Conservation (phyloP, 2,329 filamentous ascomycete genomes). For the Septoria linicola region DNA sequence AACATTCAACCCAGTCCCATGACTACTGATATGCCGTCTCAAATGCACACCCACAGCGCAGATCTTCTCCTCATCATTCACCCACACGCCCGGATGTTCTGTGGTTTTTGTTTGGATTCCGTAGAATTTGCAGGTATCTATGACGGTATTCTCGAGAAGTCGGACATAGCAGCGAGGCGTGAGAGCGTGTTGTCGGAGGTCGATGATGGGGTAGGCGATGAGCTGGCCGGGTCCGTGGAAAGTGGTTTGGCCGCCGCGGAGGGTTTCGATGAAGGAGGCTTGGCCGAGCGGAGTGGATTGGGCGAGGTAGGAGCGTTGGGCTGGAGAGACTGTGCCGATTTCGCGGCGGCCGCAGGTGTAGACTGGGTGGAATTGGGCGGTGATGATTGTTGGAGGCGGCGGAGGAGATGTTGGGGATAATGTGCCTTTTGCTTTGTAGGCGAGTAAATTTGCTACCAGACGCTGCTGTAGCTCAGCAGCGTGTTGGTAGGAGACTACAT, state of each 20-base stretch:
- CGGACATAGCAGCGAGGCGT: conserved; percentile 75
- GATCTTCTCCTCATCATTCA: conserved; percentile 64
- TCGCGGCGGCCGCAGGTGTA: conserved; percentile 91
- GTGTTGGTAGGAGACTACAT: conserved; percentile 54
- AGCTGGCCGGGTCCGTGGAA: conserved; percentile 94
- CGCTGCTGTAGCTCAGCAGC: conserved; percentile 58
- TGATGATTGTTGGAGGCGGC: conserved; percentile 65
- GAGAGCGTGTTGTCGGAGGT: conserved; percentile 67
- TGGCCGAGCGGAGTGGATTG: conserved; percentile 36
- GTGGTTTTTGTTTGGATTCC: conserved; percentile 63
- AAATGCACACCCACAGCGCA: conserved; percentile 91
- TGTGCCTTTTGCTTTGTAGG: conserved; percentile 56
- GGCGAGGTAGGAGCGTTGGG: conserved; percentile 47
- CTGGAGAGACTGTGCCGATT: conserved; percentile 47
- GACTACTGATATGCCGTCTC: conserved; percentile 74
- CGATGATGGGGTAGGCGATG: conserved; percentile 88
- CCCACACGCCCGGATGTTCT: conserved; percentile 83
- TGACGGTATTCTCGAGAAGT: conserved; percentile 73
- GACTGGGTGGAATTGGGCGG: conserved; percentile 77
- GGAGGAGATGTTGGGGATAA: conserved; percentile 45
- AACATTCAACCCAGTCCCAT: conserved; percentile 82
- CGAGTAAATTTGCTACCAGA: conserved; percentile 58
- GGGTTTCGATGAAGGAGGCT: conserved; percentile 67
- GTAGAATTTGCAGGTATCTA: conserved; percentile 61
- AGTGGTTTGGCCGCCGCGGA: conserved; percentile 86